Conservation (phyloP, 768 basidiomycete species). For the Strobilomyces echinocephalus region DNA sequence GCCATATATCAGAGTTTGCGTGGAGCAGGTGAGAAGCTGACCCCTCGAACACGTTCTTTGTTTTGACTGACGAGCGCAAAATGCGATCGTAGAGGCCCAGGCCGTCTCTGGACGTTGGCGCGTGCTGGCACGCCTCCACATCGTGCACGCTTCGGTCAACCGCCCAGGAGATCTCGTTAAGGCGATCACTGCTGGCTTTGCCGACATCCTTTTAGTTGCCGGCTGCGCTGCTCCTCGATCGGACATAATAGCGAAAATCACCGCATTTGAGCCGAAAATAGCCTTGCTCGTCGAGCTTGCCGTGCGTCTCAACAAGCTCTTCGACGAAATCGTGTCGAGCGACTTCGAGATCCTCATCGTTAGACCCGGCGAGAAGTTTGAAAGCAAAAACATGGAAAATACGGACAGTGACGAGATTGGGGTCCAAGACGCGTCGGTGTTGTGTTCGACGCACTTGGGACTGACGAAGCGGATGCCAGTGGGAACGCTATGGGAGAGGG, state of each 20-base stretch:
- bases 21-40: slow-evolving; percentile 5
- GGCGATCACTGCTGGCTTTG: background rate
- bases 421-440: background rate
- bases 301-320: background rate
- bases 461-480: background rate
- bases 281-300: background rate
- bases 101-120: background rate
- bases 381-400: background rate
- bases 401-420: background rate
- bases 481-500: background rate
- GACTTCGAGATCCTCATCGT: background rate
- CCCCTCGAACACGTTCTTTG: background rate
- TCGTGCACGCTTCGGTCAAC: background rate
- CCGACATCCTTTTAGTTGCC: background rate
- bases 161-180: background rate
- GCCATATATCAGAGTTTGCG: slow-evolving; percentile 9
- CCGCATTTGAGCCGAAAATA: background rate
- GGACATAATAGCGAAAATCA: background rate
- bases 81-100: background rate
- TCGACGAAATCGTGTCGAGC: background rate
- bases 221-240: background rate
- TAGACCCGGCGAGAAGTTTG: background rate
- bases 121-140: background rate
- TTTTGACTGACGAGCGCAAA: background rate
- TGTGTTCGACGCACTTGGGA: background rate